Conservation (phyloP, 768 basidiomycete genomes). For the Hypholoma sublateritium region DNA sequence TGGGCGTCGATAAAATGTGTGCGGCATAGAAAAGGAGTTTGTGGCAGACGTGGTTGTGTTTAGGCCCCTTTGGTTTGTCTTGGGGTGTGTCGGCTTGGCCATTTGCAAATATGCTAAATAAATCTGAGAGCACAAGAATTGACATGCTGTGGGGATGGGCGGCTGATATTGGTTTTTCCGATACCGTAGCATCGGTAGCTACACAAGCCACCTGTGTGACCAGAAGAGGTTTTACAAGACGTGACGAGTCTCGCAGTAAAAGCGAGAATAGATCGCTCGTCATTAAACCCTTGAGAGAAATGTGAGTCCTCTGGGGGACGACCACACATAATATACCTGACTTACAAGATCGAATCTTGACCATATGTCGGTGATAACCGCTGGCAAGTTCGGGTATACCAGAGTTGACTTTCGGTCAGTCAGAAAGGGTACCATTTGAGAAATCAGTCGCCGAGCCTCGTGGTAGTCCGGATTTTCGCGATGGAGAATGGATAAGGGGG, state of each 20-base stretch:
- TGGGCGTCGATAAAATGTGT: slow-evolving; percentile 51
- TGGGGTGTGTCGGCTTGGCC: background rate
- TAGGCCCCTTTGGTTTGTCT: background rate
- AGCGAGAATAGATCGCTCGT: slow-evolving; percentile 45
- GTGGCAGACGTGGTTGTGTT: slow-evolving; percentile 43
- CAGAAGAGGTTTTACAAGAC: slow-evolving; percentile 50
- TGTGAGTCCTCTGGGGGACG: slow-evolving; percentile 4
- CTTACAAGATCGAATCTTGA: slow-evolving; percentile 61
- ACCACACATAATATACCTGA: slow-evolving; percentile 2
- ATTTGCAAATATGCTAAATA: slow-evolving; percentile 40
- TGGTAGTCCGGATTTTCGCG: slow-evolving; percentile 40
- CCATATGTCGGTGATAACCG: slow-evolving; percentile 63
- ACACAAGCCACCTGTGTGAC: slow-evolving; percentile 25
- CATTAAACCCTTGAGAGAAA: slow-evolving; percentile 28
- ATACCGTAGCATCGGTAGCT: slow-evolving; percentile 8
- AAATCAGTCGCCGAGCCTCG: slow-evolving; percentile 48
- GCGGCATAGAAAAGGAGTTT: slow-evolving; percentile 75
- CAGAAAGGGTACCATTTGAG: slow-evolving; percentile 64
- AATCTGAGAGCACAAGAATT: slow-evolving; percentile 57
- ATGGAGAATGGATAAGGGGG: slow-evolving; percentile 49
- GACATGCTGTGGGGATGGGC: slow-evolving; percentile 39
- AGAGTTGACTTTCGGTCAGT: slow-evolving; percentile 56
- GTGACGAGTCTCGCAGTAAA: slow-evolving; percentile 55
- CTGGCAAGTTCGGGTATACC: slow-evolving; percentile 48
- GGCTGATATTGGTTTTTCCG: slow-evolving; percentile 20